Evolutionary conservation across 371 early-diverging fungal genomes (phyloP).

Genomic region (Blyttiomyces sp.): DNA sequence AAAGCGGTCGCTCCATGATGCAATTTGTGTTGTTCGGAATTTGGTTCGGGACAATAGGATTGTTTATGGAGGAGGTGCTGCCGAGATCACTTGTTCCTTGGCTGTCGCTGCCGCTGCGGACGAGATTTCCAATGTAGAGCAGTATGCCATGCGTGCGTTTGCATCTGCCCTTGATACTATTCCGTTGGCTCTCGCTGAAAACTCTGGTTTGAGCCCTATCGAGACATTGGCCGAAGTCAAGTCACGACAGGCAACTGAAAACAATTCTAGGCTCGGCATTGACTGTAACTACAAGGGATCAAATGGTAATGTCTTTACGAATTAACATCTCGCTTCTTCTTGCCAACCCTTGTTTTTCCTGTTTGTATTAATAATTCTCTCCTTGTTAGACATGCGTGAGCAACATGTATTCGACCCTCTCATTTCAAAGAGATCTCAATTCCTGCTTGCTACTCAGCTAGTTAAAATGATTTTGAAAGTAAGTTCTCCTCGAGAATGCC

Average conservation of each 20-base stretch:
- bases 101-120: conserved; percentile 93
- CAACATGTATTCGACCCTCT: conserved; percentile 97
- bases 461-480: conserved; percentile 92
- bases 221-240: conserved; percentile 92
- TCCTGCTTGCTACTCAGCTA: conserved; percentile 96
- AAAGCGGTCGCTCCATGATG: conserved; percentile 98
- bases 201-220: conserved; percentile 96
- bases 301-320: conserved; percentile 54
- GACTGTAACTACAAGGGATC: conserved; percentile 92
- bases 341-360: neutral
- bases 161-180: conserved; percentile 95
- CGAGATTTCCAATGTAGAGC: conserved; percentile 87
- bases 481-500: neutral
- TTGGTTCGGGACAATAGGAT: conserved; percentile 95
- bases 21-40: conserved; percentile 99
- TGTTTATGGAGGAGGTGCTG: conserved; percentile 99
- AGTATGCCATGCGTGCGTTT: conserved; percentile 98
- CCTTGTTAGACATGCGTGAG: conserved; percentile 85
- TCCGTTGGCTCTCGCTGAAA: conserved; percentile 96
- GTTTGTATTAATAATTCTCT: neutral
- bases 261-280: conserved; percentile 88
- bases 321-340: conserved; percentile 1
- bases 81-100: conserved; percentile 95
- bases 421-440: conserved; percentile 98
- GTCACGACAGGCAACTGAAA: conserved; percentile 84